phyloP scores from a whole-genome alignment of 2,329 filamentous ascomycete species.

The Aureobasidium sp. region DNA sequence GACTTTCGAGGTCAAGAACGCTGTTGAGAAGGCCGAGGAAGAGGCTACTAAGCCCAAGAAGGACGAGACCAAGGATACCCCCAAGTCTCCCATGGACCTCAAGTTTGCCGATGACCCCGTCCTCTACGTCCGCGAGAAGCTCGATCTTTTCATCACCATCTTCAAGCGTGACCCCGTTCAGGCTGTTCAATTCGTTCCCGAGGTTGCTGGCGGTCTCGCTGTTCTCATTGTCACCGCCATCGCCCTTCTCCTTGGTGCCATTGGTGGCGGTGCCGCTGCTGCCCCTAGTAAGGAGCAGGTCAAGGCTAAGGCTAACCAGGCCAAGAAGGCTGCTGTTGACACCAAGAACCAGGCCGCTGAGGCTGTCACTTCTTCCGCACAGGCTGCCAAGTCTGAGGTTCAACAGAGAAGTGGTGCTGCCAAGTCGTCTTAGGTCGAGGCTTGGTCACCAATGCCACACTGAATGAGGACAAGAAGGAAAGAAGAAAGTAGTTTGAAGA shows the following conservation, averaged over 20 bases:
- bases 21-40: slow-evolving; percentile 74
- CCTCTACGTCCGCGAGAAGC: slow-evolving; percentile 81
- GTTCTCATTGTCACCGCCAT: slow-evolving; percentile 64
- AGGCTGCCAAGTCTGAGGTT: slow-evolving; percentile 66
- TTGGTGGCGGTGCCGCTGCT: slow-evolving; percentile 55
- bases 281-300: slow-evolving; percentile 57
- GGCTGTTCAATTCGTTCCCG: slow-evolving; percentile 83
- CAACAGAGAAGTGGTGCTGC: slow-evolving; percentile 52
- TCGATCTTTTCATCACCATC: slow-evolving; percentile 82
- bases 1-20: slow-evolving; percentile 83
- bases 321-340: slow-evolving; percentile 62
- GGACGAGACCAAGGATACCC: slow-evolving; percentile 46
- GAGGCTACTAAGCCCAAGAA: slow-evolving; percentile 73
- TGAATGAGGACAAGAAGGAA: background rate
- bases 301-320: slow-evolving; percentile 67
- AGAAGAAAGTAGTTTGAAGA: background rate
- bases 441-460: background rate
- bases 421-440: slow-evolving; percentile 21
- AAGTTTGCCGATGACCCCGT: slow-evolving; percentile 89
- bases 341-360: slow-evolving; percentile 65
- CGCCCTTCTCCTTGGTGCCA: slow-evolving; percentile 59
- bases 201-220: slow-evolving; percentile 75
- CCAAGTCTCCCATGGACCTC: slow-evolving; percentile 67
- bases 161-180: slow-evolving; percentile 74
- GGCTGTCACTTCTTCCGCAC: slow-evolving; percentile 53